Evolutionary conservation across 805 yeast genomes (phyloP).

Genomic region (Saccharomycopsis oosterbeekiorum): DNA sequence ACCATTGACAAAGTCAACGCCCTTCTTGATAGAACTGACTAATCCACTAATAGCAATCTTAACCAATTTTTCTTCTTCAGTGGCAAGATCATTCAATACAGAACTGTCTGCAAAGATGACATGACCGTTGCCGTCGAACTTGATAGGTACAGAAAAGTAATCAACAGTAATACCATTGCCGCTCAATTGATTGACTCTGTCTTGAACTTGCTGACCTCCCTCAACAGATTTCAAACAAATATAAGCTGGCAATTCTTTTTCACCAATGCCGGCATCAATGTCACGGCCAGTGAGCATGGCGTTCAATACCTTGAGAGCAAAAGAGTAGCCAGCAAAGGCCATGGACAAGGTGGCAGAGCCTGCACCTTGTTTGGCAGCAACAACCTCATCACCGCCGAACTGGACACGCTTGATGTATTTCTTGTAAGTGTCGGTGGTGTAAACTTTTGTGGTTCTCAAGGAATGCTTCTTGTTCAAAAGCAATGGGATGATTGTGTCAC

Average conservation of each 20-base stretch:
- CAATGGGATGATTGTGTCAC: slow-evolving; percentile 71
- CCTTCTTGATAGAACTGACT: slow-evolving; percentile 47
- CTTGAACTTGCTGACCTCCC: slow-evolving; percentile 33
- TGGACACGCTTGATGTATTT: slow-evolving; percentile 66
- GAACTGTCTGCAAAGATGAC: slow-evolving; percentile 22
- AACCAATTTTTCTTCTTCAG: slow-evolving; percentile 43
- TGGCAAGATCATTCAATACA: slow-evolving; percentile 32
- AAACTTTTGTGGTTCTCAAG: slow-evolving; percentile 29
- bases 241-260: slow-evolving; percentile 29
- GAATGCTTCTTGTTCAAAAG: slow-evolving; percentile 41
- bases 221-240: slow-evolving; percentile 46
- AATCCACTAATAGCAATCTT: slow-evolving; percentile 45
- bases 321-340: slow-evolving; percentile 78
- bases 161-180: slow-evolving; percentile 31
- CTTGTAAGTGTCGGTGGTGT: slow-evolving; percentile 35
- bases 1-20: slow-evolving; percentile 35
- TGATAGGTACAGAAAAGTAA: slow-evolving; percentile 56
- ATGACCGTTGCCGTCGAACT: slow-evolving; percentile 42
- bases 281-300: slow-evolving; percentile 34
- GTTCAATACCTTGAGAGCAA: slow-evolving; percentile 56
- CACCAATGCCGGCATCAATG: background rate
- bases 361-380: slow-evolving; percentile 73
- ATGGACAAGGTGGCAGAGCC: slow-evolving; percentile 80
- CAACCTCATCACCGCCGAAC: slow-evolving; percentile 85
- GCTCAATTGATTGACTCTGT: background rate